These are phyloP conservation scores for Suhomyces taliae DNA, from an alignment of 1,139 yeast genomes.

Conservation along the genomic window DNA sequence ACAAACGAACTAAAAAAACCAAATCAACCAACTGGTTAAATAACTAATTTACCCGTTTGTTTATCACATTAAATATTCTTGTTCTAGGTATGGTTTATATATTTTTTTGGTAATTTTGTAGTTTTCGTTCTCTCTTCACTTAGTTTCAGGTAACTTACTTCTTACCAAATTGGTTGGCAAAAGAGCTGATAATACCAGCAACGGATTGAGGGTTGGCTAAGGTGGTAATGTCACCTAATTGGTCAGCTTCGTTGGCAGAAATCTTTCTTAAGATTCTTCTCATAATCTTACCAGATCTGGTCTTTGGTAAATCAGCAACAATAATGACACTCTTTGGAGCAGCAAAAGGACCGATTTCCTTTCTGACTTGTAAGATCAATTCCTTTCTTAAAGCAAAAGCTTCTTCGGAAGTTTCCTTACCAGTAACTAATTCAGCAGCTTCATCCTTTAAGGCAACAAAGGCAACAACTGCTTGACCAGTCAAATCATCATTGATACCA, in stretches of 20 bases:
- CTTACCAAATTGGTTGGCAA: slow-evolving; percentile 51
- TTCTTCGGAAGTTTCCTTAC: slow-evolving; percentile 50
- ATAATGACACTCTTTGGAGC: slow-evolving; percentile 91
- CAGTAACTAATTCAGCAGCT: slow-evolving; percentile 37
- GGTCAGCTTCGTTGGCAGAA: slow-evolving; percentile 85
- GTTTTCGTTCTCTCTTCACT: neutral
- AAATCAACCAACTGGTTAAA: too few relatives aligned
- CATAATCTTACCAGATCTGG: slow-evolving; percentile 98
- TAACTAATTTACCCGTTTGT: too few relatives aligned
- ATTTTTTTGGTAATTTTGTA: neutral
- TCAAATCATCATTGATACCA: slow-evolving; percentile 90
- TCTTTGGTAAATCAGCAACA: slow-evolving; percentile 92
- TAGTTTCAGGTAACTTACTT: slow-evolving; percentile 24
- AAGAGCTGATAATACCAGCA: slow-evolving; percentile 63
- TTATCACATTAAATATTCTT: too few relatives aligned
- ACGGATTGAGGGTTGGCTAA: slow-evolving; percentile 87
- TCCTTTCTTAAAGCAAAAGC: slow-evolving; percentile 71
- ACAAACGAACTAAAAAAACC: too few relatives aligned
- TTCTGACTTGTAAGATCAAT: slow-evolving; percentile 83
- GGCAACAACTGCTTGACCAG: slow-evolving; percentile 97
- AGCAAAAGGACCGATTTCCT: slow-evolving; percentile 96
- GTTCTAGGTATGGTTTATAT: neutral
- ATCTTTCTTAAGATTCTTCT: slow-evolving; percentile 95
- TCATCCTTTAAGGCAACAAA: slow-evolving; percentile 81
- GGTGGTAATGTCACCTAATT: slow-evolving; percentile 90